phyloP scores from a whole-genome alignment of 2,329 filamentous ascomycete species.

The Aureobasidium sp. region DNA sequence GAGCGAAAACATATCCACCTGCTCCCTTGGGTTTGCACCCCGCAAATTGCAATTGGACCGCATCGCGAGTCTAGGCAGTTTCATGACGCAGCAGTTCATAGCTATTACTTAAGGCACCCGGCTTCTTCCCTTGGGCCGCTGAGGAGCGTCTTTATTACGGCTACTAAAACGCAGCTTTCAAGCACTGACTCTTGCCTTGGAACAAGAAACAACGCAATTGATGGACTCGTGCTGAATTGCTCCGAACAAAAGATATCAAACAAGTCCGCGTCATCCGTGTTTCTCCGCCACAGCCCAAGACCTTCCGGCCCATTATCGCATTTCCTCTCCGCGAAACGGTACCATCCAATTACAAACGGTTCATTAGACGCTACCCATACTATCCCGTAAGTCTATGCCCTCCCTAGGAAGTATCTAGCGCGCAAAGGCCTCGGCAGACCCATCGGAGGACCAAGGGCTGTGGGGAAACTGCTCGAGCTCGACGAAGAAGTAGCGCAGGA shows the following conservation, averaged over 20 bases:
- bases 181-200: neutral
- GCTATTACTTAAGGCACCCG: slow-evolving; percentile 15
- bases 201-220: slow-evolving; percentile 3
- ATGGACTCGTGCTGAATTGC: slow-evolving; percentile 2
- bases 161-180: slow-evolving; percentile 5
- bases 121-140: slow-evolving; percentile 11
- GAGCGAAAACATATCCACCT: neutral
- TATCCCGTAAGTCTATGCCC: slow-evolving; percentile 1
- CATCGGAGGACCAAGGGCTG: slow-evolving; percentile 9
- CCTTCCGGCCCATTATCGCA: slow-evolving; percentile 7
- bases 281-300: neutral
- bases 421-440: slow-evolving; percentile 8
- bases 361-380: slow-evolving; percentile 4
- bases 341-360: slow-evolving; percentile 14
- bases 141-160: neutral
- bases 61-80: neutral
- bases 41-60: neutral
- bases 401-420: slow-evolving; percentile 2
- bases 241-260: slow-evolving; percentile 2
- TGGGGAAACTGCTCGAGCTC: slow-evolving; percentile 12
- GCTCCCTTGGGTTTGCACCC: neutral
- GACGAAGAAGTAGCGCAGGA: slow-evolving; percentile 1
- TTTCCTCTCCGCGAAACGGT: slow-evolving; percentile 6
- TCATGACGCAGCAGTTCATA: neutral
- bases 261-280: slow-evolving; percentile 2